Percentiles rank a stretch among this genome's conserved stretches.
These are phyloP conservation scores for Hygrophorus pudorinus DNA, from an alignment of 768 basidiomycete genomes.

Conservation along the genomic window DNA sequence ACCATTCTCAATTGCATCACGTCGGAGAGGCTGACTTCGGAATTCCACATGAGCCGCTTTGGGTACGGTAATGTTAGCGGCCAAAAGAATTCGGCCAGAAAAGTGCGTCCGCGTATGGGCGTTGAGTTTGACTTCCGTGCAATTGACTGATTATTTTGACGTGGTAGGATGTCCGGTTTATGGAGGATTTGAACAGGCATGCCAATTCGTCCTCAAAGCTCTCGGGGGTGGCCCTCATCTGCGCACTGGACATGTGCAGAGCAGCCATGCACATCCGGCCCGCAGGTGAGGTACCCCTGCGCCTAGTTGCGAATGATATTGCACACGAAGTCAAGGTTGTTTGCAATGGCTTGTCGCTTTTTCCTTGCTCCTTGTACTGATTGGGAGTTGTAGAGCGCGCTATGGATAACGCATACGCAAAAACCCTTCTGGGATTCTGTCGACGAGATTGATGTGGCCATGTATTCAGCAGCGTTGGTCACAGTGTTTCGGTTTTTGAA, in stretches of 20 bases:
- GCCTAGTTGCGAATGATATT: constrained; percentile 58
- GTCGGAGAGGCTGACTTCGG: constrained; percentile 58
- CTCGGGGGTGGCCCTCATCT: constrained; percentile 58
- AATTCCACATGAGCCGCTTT: constrained; percentile 33
- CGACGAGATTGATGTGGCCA: constrained; percentile 67
- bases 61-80: constrained; percentile 11
- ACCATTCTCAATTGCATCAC: constrained; percentile 65
- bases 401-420: constrained; percentile 27
- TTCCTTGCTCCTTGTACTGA: background rate
- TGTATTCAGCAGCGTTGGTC: constrained; percentile 68
- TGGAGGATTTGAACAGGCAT: constrained; percentile 53
- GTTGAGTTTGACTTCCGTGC: background rate
- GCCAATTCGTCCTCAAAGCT: constrained; percentile 45
- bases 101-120: constrained; percentile 17
- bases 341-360: background rate
- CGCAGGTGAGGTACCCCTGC: constrained; percentile 52
- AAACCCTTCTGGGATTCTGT: constrained; percentile 63
- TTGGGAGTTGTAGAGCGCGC: constrained; percentile 14
- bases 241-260: constrained; percentile 69
- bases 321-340: constrained; percentile 74
- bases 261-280: constrained; percentile 46
- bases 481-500: constrained; percentile 64
- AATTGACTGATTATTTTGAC: background rate
- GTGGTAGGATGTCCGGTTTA: constrained; percentile 44
- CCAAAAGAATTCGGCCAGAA: constrained; percentile 24